Conservation (phyloP, 106 monocot genomes). For the Dactylorhiza incarnata region DNA sequence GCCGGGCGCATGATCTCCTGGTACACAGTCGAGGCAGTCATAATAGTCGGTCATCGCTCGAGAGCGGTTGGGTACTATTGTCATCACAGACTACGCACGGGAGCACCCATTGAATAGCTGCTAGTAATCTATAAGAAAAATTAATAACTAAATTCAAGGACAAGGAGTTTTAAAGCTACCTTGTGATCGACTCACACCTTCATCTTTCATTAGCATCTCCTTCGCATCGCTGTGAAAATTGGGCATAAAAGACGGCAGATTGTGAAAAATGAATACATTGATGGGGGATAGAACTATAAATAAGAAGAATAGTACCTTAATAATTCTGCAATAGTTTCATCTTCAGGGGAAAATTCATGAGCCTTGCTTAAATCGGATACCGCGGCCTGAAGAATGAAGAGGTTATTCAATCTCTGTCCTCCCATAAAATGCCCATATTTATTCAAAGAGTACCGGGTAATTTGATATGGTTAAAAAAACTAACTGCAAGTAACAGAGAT, state of each 20-base stretch:
- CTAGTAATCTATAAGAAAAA: not conserved
- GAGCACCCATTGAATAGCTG: too few relatives aligned
- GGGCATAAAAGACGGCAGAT: not conserved
- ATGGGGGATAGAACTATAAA: not conserved
- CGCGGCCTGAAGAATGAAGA: conserved; percentile 47
- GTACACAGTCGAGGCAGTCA: too few relatives aligned
- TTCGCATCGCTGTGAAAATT: conserved; percentile 54
- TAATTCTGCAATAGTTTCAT: conserved; percentile 81
- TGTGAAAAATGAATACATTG: not conserved
- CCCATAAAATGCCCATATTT: not conserved
- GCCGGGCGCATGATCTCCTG: too few relatives aligned
- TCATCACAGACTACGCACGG: too few relatives aligned
- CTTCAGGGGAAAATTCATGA: conserved; percentile 77
- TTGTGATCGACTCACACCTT: conserved; percentile 12
- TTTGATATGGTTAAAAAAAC: not conserved
- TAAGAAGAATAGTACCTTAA: conserved; percentile 38
- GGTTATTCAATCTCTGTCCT: not conserved
- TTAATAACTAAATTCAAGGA: not conserved
- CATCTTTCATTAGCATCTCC: conserved; percentile 36
- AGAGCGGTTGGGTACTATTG: too few relatives aligned
- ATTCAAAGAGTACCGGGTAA: not conserved
- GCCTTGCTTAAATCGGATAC: conserved; percentile 68
- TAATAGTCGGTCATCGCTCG: too few relatives aligned
- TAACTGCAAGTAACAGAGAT: not conserved
- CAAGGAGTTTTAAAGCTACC: conserved; percentile 16